These are phyloP conservation scores for Mucor plumbeus DNA, from an alignment of 371 early-diverging fungal species.

Conservation along the genomic window DNA sequence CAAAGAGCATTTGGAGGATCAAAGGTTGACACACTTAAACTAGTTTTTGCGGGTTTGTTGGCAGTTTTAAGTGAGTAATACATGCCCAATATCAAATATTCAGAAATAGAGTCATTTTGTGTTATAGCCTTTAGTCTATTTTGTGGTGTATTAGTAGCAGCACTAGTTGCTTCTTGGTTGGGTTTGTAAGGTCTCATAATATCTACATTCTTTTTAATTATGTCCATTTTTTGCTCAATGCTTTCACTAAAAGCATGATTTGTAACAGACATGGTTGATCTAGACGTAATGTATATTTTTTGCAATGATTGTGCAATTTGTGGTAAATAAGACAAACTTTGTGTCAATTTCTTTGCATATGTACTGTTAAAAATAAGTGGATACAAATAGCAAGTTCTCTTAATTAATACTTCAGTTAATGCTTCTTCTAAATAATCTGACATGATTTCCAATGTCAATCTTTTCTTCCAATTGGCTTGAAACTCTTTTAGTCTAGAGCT, in stretches of 20 bases:
- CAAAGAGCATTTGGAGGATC: conserved; percentile 22
- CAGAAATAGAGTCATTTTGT: background rate
- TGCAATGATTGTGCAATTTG: conserved; percentile 20
- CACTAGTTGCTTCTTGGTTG: background rate
- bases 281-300: conserved; percentile 11
- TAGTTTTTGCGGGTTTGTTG: background rate
- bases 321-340: conserved; percentile 15
- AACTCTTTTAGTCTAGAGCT: conserved; percentile 16
- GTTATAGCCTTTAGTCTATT: background rate
- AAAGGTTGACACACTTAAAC: background rate
- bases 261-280: conserved; percentile 17
- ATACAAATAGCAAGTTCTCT: conserved; percentile 13
- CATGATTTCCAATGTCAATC: background rate
- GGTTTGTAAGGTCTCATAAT: conserved; percentile 1
- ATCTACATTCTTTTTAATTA: conserved; percentile 6
- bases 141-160: background rate
- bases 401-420: background rate
- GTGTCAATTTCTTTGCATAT: conserved; percentile 16
- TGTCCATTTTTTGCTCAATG: conserved; percentile 8
- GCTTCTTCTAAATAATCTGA: background rate
- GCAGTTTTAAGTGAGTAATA: conserved; percentile 12
- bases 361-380: conserved; percentile 22
- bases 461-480: conserved; percentile 7
- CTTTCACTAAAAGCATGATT: conserved; percentile 16
- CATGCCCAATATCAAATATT: conserved; percentile 8